These are phyloP conservation scores for Phytomonas serpens DNA, from an alignment of 208 protist species.

Conservation along the genomic window DNA sequence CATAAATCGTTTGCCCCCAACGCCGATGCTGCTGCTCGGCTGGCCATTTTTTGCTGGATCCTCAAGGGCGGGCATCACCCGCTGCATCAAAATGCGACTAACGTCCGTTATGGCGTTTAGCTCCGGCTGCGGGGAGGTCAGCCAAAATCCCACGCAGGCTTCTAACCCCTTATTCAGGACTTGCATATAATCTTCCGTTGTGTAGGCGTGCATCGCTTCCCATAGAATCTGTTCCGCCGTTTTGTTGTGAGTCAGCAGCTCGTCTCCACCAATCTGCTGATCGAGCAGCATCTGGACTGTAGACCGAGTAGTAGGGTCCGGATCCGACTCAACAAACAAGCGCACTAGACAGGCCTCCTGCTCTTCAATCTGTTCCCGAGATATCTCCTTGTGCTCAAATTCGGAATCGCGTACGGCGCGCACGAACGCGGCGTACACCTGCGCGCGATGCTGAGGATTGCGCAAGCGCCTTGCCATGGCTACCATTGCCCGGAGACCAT, in stretches of 20 bases:
- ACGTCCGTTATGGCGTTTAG: slow-evolving; percentile 64
- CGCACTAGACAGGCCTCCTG: slow-evolving; percentile 58
- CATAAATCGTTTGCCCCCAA: neutral
- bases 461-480: slow-evolving; percentile 49
- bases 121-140: slow-evolving; percentile 30
- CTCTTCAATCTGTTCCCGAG: slow-evolving; percentile 37
- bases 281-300: slow-evolving; percentile 58
- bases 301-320: slow-evolving; percentile 19
- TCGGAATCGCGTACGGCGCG: slow-evolving; percentile 40
- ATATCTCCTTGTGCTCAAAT: slow-evolving; percentile 26
- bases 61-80: slow-evolving; percentile 23
- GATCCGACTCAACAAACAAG: slow-evolving; percentile 44
- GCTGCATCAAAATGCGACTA: slow-evolving; percentile 45
- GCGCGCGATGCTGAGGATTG: slow-evolving; percentile 35
- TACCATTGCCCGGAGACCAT: slow-evolving; percentile 34
- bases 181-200: slow-evolving; percentile 26
- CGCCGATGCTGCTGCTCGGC: neutral
- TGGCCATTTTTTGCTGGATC: neutral
- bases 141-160: slow-evolving; percentile 52
- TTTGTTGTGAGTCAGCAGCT: slow-evolving; percentile 57
- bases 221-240: slow-evolving; percentile 63
- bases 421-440: slow-evolving; percentile 63
- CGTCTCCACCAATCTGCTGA: slow-evolving; percentile 24
- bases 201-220: slow-evolving; percentile 67
- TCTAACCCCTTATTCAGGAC: slow-evolving; percentile 33